A percentile compares a stretch with the other conserved stretches of the same genome.
Evolutionary conservation across 1,284 basidiomycete genomes (phyloP).

Genomic region (Schizophyllum amplum): DNA sequence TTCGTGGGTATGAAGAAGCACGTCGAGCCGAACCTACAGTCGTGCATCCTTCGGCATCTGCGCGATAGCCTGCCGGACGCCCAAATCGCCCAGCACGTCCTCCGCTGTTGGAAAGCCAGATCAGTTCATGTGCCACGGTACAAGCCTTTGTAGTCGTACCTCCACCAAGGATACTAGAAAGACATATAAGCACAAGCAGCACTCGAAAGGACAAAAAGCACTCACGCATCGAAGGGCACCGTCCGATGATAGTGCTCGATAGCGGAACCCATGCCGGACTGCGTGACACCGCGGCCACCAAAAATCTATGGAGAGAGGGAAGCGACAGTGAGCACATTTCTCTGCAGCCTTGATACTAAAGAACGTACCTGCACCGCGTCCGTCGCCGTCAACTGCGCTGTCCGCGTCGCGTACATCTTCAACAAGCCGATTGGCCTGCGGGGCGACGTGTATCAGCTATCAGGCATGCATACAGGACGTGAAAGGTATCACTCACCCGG

Average conservation of each 20-base stretch:
- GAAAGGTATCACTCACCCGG: conserved; percentile 35
- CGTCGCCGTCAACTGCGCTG: conserved; percentile 67
- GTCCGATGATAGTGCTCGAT: conserved; percentile 60
- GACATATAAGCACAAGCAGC: conserved; percentile 3
- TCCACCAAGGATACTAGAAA: conserved; percentile 44
- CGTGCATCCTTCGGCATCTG: conserved; percentile 50
- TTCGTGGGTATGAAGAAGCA: neutral
- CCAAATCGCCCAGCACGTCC: conserved; percentile 40
- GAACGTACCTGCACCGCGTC: conserved; percentile 62
- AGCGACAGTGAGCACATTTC: too few relatives aligned
- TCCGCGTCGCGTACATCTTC: conserved; percentile 65
- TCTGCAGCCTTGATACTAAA: neutral
- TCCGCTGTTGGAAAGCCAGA: neutral
- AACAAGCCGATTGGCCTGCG: conserved; percentile 73
- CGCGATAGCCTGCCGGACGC: conserved; percentile 61
- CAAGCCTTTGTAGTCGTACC: neutral
- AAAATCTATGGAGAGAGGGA: conserved; percentile 41
- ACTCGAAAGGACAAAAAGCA: conserved; percentile 1
- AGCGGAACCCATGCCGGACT: conserved; percentile 62
- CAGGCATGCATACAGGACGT: too few relatives aligned
- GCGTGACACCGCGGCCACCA: conserved; percentile 73
- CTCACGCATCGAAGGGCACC: conserved; percentile 37
- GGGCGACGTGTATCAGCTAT: conserved; percentile 62
- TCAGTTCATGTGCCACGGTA: neutral
- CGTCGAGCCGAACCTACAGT: neutral